These are phyloP conservation scores for Phytophthora sojae DNA, from an alignment of 352 stramenopile genomes.

Conservation along the genomic window DNA sequence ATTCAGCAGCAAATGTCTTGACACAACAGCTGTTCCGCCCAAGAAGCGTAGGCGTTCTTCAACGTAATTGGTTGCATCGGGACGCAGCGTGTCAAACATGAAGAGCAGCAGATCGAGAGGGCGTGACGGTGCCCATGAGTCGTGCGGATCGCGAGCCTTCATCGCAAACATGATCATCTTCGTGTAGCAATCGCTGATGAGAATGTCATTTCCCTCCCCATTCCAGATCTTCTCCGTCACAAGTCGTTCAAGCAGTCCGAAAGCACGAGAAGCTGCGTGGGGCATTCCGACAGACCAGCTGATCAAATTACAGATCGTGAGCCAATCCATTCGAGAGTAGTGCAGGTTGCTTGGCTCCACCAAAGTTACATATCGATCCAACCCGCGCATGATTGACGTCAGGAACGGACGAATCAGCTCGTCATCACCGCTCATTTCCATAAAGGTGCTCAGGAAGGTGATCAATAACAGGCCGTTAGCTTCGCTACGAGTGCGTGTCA, in stretches of 20 bases:
- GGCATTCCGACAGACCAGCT: slow-evolving; percentile 55
- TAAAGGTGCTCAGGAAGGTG: slow-evolving; percentile 55
- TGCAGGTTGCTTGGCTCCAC: slow-evolving; percentile 39
- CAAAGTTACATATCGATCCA: slow-evolving; percentile 46
- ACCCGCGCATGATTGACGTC: slow-evolving; percentile 63
- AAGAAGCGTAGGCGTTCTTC: slow-evolving; percentile 62
- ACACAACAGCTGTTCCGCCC: slow-evolving; percentile 64
- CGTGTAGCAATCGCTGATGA: slow-evolving; percentile 70
- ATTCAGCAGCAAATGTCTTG: slow-evolving; percentile 50
- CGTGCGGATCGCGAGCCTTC: slow-evolving; percentile 32
- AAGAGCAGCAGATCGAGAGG: slow-evolving; percentile 62
- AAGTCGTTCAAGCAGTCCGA: slow-evolving; percentile 69
- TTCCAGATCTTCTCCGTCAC: slow-evolving; percentile 67
- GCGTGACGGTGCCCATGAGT: slow-evolving; percentile 43
- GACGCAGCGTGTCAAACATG: slow-evolving; percentile 56
- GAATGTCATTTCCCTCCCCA: slow-evolving; percentile 54
- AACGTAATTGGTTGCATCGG: slow-evolving; percentile 42
- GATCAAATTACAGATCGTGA: slow-evolving; percentile 69
- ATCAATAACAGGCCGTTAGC: slow-evolving; percentile 44
- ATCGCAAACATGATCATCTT: slow-evolving; percentile 74
- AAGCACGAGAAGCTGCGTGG: slow-evolving; percentile 62
- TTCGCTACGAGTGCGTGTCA: slow-evolving; percentile 48
- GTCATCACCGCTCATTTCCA: slow-evolving; percentile 69
- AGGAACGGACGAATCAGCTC: slow-evolving; percentile 71
- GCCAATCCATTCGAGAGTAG: slow-evolving; percentile 63